Evolutionary conservation across 2,329 filamentous ascomycete species (phyloP).

Genomic region (Phoma sp.): DNA sequence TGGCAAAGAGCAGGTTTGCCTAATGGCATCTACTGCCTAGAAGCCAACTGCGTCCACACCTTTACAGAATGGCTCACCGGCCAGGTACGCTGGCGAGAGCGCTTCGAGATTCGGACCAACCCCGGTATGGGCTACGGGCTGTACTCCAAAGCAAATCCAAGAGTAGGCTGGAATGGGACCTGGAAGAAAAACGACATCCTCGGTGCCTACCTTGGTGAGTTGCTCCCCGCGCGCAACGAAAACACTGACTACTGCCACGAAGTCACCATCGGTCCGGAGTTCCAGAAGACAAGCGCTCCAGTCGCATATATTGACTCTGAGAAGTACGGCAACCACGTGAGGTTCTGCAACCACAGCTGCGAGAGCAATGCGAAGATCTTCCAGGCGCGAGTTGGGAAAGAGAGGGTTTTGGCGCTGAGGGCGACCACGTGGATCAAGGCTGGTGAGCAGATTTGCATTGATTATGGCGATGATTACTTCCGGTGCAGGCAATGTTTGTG

Average conservation of each 20-base stretch:
- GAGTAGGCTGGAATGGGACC: neutral
- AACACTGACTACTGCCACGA: constrained; percentile 16
- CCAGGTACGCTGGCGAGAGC: neutral
- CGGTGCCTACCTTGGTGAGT: constrained; percentile 13
- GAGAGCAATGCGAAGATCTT: constrained; percentile 10
- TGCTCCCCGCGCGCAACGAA: constrained; percentile 1
- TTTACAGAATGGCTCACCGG: constrained; percentile 14
- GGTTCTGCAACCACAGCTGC: constrained; percentile 21
- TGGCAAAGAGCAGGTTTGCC: neutral
- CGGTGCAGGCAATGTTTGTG: constrained; percentile 4
- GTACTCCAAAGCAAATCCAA: neutral
- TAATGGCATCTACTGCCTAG: neutral
- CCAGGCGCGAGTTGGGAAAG: constrained; percentile 8
- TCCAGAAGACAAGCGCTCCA: neutral
- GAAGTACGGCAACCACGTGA: constrained; percentile 5
- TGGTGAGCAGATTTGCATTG: constrained; percentile 8
- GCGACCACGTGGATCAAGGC: constrained; percentile 1
- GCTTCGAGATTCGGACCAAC: constrained; percentile 5
- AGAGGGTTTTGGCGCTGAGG: constrained; percentile 6
- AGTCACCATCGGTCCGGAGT: constrained; percentile 11
- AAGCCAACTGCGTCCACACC: constrained; percentile 11
- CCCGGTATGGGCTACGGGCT: constrained; percentile 1
- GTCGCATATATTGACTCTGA: constrained; percentile 13
- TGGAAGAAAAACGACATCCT: constrained; percentile 3
- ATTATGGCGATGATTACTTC: constrained; percentile 16